Base-by-base conservation (phyloP, 208 protist species). In the Crithidia thermophila region DNA sequence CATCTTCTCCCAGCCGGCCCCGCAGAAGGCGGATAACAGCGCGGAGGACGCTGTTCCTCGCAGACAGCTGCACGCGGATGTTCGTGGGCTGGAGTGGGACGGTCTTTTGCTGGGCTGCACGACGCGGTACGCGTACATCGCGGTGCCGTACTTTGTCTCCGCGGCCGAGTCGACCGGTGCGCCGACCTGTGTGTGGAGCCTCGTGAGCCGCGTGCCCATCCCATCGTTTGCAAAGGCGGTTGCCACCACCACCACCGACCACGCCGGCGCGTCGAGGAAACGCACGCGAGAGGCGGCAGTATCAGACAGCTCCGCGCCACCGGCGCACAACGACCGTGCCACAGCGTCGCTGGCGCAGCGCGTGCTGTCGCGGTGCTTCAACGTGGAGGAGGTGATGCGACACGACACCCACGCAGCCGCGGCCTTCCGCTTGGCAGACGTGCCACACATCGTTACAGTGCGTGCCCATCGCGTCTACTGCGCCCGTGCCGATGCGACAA, bases 61-160 rank as follows among this genome's bases (percentile, higher is more conserved):
- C 55, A n/a, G n/a, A n/a, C 36, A 91, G 58, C 50, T 82, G 42
- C 90, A 95, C 64, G 80, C 68, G 13, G 90, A 95, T 71, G 87
- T 81, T 25, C 62, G 79, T 9, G 90, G 90, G 16, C 82, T 95
- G 65, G 85, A 93, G 67, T 80, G 88, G 46, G 59, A 79, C 21
- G 87, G 75, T 5, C 33, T 84, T 30, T 37, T 91, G 42, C 56
- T 92, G 5, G 90, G 67, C 9, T 47, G 65, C 46, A 91, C 85
- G 21, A 42, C 57, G 23, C 90, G 81, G 13, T 95, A 91, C 74
- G 84, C 84, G 11, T 93, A 93, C 63, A 39, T 92, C 14, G 90
- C 77, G 0, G 79, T 89, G 25, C 88, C 88, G 14, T 71, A 77
- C 66, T 75, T 43, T 30, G 58, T 52, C 31, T 36, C 62, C 8